Evolutionary conservation across 306 rosid species (phyloP), one percentile per base, ranked within the genome.

Genomic region (Vigna reflexopilosa): DNA sequence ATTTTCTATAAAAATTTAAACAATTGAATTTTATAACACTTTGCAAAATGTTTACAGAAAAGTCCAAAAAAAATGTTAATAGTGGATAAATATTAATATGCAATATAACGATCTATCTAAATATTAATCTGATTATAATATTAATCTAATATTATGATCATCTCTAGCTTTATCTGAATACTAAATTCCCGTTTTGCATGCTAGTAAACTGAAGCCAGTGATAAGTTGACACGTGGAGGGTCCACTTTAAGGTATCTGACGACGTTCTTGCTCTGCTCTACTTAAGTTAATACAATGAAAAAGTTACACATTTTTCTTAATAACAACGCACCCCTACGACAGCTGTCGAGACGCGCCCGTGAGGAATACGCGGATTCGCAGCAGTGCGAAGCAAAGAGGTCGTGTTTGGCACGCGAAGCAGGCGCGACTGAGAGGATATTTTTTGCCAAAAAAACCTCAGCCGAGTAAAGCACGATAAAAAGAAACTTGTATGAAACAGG

Each of bases 401-500:
- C 11, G 69, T 67, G 71, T 6, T 0, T 0, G 0, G 0, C 81
- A 88, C 84, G 81, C 77, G 12, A 1, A 0, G 0, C 0, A 0
- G 0, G 0, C 26, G 65, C 81, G 67, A 63, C 17, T 77, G 76
- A 32, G 17, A 1, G 32, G 22, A 30, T 0, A 2, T 3, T n/a
- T 44, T 7, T 4, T 59, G 54, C 45, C 85, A 59, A 62, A 67
- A 83, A 77, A 55, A 62, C 11, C 72, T 4, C 28, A 38, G 55
- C 67, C 59, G 30, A 56, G 55, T 4, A 30, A 70, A 51, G 75
- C 73, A 72, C 36, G 50, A 80, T 65, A 42, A 51, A 82, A 81
- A 81, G 84, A 75, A 75, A 70, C 67, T 83, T 78, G 81, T 83
- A 85, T 67, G 85, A 83, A 90, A 86, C 82, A 79, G 69, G 94